Evolutionary conservation across 2,329 filamentous ascomycete species (phyloP).

Genomic region (Lecanicillium sp.): DNA sequence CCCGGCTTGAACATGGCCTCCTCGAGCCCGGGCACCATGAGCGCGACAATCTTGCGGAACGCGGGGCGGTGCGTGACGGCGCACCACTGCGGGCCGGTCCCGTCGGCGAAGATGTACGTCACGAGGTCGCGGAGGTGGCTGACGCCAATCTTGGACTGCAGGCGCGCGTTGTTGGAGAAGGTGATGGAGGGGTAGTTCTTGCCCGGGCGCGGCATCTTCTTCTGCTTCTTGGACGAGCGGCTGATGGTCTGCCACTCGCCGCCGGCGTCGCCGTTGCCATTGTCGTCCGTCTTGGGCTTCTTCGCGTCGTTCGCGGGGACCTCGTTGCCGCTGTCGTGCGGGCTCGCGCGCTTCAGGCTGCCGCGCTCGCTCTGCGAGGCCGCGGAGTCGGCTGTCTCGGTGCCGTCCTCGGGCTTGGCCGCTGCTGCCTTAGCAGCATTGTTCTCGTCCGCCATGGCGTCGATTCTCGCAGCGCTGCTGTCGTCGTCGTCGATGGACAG

Average conservation of each 20-base stretch:
- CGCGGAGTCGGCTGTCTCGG: neutral
- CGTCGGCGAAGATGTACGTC: conserved; percentile 62
- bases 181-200: conserved; percentile 54
- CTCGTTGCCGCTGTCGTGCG: conserved; percentile 32
- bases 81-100: conserved; percentile 59
- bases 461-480: neutral
- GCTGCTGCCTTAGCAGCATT: neutral
- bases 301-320: neutral
- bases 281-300: conserved; percentile 13
- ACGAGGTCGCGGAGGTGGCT: conserved; percentile 58
- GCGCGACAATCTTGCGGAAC: conserved; percentile 72
- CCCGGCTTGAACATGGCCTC: conserved; percentile 75
- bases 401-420: too few relatives aligned
- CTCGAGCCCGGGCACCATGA: conserved; percentile 91
- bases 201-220: conserved; percentile 53
- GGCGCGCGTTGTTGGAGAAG: conserved; percentile 51
- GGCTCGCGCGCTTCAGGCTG: conserved; percentile 44
- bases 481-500: conserved; percentile 4
- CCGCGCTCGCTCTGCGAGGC: conserved; percentile 26
- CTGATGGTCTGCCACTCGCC: conserved; percentile 52
- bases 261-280: conserved; percentile 24
- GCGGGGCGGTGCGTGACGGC: conserved; percentile 55
- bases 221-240: conserved; percentile 50
- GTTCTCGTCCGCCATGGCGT: conserved; percentile 6
- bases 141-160: conserved; percentile 57